These are phyloP conservation scores for Fusarium bulbicola DNA, from an alignment of 2,329 filamentous ascomycete species.

Conservation along the genomic window DNA sequence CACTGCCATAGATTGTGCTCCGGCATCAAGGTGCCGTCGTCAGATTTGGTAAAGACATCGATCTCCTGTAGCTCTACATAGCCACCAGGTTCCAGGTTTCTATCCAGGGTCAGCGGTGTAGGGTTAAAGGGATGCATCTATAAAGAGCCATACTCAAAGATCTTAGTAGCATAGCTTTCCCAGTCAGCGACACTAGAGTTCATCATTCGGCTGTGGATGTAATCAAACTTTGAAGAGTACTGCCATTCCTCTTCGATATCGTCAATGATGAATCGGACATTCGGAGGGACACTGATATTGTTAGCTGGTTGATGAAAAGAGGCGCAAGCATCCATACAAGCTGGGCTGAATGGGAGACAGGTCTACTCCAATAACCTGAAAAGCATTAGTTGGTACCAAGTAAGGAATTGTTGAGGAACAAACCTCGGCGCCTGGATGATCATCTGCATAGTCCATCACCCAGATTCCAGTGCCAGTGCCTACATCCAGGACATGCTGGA, in stretches of 20 bases:
- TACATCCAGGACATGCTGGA: conserved; percentile 12
- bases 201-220: conserved; percentile 21
- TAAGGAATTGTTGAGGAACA: rapidly evolving
- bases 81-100: conserved; percentile 6
- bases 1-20: neutral
- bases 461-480: conserved; percentile 24
- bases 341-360: conserved; percentile 7
- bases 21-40: neutral
- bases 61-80: conserved; percentile 20
- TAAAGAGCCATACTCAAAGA: neutral
- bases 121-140: neutral
- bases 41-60: neutral
- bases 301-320: neutral
- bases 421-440: conserved; percentile 11
- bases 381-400: rapidly evolving
- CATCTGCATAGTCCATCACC: conserved; percentile 18
- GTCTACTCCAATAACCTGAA: neutral
- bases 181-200: conserved; percentile 7
- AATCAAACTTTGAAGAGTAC: conserved; percentile 1
- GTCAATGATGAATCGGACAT: conserved; percentile 7
- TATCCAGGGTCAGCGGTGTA: neutral
- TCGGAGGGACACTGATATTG: neutral
- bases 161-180: neutral
- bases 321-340: neutral
- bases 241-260: conserved; percentile 20